Base-by-base conservation (phyloP, 305 asterid genomes). In the Euphrasia arctica region DNA sequence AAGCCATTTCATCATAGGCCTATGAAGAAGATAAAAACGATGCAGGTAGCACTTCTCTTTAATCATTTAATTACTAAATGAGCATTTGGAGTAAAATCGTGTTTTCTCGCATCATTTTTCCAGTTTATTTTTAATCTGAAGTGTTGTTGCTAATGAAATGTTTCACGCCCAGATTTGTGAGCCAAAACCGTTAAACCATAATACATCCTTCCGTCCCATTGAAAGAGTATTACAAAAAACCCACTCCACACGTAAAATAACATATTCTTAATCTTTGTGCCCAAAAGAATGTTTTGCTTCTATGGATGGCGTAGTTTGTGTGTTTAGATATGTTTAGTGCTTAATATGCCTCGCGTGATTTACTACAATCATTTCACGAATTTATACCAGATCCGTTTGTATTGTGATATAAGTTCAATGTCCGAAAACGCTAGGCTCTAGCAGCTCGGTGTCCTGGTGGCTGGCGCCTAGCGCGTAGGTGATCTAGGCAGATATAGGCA, bases 1-100 rank as follows among this genome's bases (percentile, higher is more conserved):
- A 93, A 86, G 78, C 95, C 99, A 58, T 90, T 93, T 78, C 96
- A 93, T 57, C 95, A 82, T 74, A 85, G 97, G 72, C 86, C 91
- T 5, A 75, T 75, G 78, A 90, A 90, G 81, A 88, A 88, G 95
- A 74, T 93, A 96, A 86, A 85, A 77, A 70, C 79, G 50, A 95
- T 90, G 68, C 77, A 81, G 99, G 99, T 90, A 80, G 71, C 13
- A 48, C 12, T 65, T 70, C 42, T 14, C 5, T 65, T 64, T 62
- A 0, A n/a, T 68, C 50, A 34, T 72, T 47, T 28, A 69, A 42
- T 47, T 67, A 52, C 45, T 39, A 64, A 57, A 54, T 15, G 5
- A 61, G 45, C 51, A 51, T 5, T 27, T 39, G 25, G 11, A 15
- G 39, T 12, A 28, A 51, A 68, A 58, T 59, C 15, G 57, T 67